phyloP scores from a whole-genome alignment of 495 filamentous ascomycete genomes.

The Talaromyces wortmannii region DNA sequence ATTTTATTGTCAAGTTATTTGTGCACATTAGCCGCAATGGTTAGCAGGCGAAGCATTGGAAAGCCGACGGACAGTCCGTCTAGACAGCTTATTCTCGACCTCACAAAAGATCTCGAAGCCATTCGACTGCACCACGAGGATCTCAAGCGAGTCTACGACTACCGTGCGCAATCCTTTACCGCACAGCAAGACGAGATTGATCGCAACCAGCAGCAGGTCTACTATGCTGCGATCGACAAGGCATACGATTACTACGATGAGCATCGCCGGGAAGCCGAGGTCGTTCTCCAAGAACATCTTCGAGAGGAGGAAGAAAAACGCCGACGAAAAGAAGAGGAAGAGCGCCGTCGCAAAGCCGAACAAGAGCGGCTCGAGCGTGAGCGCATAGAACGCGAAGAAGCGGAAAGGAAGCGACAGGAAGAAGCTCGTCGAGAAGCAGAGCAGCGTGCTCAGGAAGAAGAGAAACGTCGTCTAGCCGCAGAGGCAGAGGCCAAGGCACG shows the following conservation, averaged over 20 bases:
- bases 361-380: conserved; percentile 30
- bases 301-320: conserved; percentile 29
- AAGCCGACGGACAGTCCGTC: conserved; percentile 39
- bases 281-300: conserved; percentile 23
- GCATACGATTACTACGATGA: conserved; percentile 57
- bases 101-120: conserved; percentile 31
- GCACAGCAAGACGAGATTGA: conserved; percentile 39
- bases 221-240: conserved; percentile 55
- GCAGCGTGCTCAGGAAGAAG: conserved; percentile 10
- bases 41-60: conserved; percentile 14
- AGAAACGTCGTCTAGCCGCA: conserved; percentile 20
- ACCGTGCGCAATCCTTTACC: conserved; percentile 36
- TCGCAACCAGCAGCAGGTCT: conserved; percentile 34
- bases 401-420: conserved; percentile 28
- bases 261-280: conserved; percentile 54
- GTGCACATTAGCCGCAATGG: conserved; percentile 13
- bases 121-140: conserved; percentile 30
- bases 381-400: conserved; percentile 43
- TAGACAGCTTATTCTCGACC: conserved; percentile 40
- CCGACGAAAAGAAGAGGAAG: conserved; percentile 25
- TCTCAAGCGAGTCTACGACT: conserved; percentile 34
- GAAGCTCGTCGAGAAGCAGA: conserved; percentile 30
- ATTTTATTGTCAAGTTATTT: no score
- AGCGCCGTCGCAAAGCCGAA: conserved; percentile 16
- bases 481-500: conserved; percentile 18